A percentile compares a stretch with the other conserved stretches of the same genome.
Conservation (phyloP, 1,284 basidiomycete species). For the Fistulinella cinereoalba region DNA sequence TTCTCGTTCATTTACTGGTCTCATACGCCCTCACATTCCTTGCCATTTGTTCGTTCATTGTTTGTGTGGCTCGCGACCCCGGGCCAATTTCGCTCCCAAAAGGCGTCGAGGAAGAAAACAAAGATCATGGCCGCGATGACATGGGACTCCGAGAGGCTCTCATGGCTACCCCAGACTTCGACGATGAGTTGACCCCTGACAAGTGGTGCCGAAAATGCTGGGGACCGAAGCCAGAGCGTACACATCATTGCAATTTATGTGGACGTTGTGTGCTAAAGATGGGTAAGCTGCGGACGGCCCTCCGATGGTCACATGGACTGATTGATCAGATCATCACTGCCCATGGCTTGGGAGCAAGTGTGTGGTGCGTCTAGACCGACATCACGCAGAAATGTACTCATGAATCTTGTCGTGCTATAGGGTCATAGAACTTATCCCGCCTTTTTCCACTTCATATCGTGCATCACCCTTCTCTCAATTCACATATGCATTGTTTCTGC, state of each 20-base stretch:
- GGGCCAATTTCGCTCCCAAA: slow-evolving; percentile 52
- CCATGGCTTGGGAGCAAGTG: slow-evolving; percentile 82
- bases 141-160: slow-evolving; percentile 61
- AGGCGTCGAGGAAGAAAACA: slow-evolving; percentile 28
- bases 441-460: slow-evolving; percentile 80
- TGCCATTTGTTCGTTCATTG: slow-evolving; percentile 66
- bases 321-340: slow-evolving; percentile 77
- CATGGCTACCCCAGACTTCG: slow-evolving; percentile 43
- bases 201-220: slow-evolving; percentile 77
- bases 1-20: slow-evolving; percentile 51
- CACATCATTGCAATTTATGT: slow-evolving; percentile 81
- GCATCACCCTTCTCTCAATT: slow-evolving; percentile 59
- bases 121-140: slow-evolving; percentile 41
- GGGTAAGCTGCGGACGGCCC: slow-evolving; percentile 48
- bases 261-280: slow-evolving; percentile 82
- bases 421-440: slow-evolving; percentile 84
- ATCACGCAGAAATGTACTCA: neutral
- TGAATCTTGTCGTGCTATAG: slow-evolving; percentile 38
- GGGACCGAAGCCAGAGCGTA: slow-evolving; percentile 77
- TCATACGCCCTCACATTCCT: slow-evolving; percentile 65
- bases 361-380: slow-evolving; percentile 50
- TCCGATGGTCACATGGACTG: slow-evolving; percentile 10
- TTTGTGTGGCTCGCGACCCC: slow-evolving; percentile 69
- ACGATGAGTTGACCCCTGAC: slow-evolving; percentile 51
- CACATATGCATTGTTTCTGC: slow-evolving; percentile 61